These are phyloP conservation scores for Globisporangium acanthophoron DNA, from an alignment of 352 stramenopile species.

Conservation along the genomic window DNA sequence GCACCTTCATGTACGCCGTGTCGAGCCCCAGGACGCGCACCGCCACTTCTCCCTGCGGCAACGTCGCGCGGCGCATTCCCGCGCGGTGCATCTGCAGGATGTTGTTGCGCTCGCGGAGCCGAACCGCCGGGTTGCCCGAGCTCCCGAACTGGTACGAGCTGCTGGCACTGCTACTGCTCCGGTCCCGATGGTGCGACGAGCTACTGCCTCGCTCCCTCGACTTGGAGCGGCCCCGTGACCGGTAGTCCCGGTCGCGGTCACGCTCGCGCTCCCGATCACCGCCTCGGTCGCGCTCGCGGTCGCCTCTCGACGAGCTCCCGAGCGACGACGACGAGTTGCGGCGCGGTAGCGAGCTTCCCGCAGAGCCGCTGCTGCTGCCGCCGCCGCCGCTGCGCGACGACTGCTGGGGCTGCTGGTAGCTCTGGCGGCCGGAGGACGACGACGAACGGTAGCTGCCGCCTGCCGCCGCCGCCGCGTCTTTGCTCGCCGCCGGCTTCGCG, in stretches of 20 bases:
- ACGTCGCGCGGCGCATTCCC: conserved; percentile 31
- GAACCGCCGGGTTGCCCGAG: conserved; percentile 41
- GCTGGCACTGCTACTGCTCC: conserved; percentile 15
- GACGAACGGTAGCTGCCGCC: conserved; percentile 12
- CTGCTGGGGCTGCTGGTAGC: conserved; percentile 13
- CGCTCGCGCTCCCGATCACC: conserved; percentile 11
- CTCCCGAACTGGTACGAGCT: conserved; percentile 45
- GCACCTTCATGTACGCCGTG: conserved; percentile 67
- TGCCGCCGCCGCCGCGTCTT: neutral
- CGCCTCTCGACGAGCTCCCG: conserved; percentile 10
- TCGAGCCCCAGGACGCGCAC: conserved; percentile 62
- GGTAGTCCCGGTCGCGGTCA: conserved; percentile 25
- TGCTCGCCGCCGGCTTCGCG: conserved; percentile 5
- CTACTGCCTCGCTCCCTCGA: conserved; percentile 26
- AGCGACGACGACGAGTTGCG: conserved; percentile 42
- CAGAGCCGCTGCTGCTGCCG: conserved; percentile 2
- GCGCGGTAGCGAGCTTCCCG: conserved; percentile 24
- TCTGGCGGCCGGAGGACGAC: conserved; percentile 1
- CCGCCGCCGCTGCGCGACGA: conserved; percentile 11
- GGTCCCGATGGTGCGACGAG: conserved; percentile 1
- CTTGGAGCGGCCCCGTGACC: conserved; percentile 32
- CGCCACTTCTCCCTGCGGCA: conserved; percentile 47
- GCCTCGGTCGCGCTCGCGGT: conserved; percentile 17
- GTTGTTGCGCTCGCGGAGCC: conserved; percentile 65
- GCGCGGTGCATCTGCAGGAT: conserved; percentile 75